A percentile compares a stretch with the other conserved stretches of the same genome.
Conservation (phyloP, 345 rosid genomes). For the Anacardium occidentale region DNA sequence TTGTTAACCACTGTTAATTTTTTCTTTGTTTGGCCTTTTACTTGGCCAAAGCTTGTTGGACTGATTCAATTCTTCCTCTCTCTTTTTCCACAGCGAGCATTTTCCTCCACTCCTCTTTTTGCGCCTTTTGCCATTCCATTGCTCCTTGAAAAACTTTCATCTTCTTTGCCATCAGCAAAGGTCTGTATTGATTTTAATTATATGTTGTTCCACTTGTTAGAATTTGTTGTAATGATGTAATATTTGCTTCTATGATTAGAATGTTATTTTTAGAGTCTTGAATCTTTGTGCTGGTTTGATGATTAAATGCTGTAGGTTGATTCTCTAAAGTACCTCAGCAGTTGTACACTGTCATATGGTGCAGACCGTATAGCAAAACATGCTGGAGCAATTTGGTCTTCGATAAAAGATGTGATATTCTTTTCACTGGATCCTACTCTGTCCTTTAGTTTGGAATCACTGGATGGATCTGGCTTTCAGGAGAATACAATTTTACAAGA, state of each 20-base stretch:
- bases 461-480: conserved; percentile 38
- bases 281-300: conserved; percentile 7
- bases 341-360: conserved; percentile 66
- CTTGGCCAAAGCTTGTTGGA: not conserved
- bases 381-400: conserved; percentile 62
- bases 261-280: conserved; percentile 12
- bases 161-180: conserved; percentile 83
- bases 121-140: conserved; percentile 86
- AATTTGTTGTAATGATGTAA: conserved; percentile 5
- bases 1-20: not conserved
- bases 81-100: conserved; percentile 53
- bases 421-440: conserved; percentile 44
- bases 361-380: conserved; percentile 62
- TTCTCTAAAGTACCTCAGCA: conserved; percentile 71
- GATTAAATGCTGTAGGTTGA: conserved; percentile 57
- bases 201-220: conserved; percentile 3
- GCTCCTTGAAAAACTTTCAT: conserved; percentile 90
- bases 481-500: conserved; percentile 54
- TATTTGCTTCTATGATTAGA: not conserved
- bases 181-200: conserved; percentile 35
- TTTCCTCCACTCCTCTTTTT: conserved; percentile 79
- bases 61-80: conserved; percentile 7
- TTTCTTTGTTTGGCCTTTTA: not conserved
- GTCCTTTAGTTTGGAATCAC: conserved; percentile 46
- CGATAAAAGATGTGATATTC: conserved; percentile 57